Evolutionary conservation across 1,284 basidiomycete species (phyloP).

Genomic region (Sanguinoderma infundibulare): DNA sequence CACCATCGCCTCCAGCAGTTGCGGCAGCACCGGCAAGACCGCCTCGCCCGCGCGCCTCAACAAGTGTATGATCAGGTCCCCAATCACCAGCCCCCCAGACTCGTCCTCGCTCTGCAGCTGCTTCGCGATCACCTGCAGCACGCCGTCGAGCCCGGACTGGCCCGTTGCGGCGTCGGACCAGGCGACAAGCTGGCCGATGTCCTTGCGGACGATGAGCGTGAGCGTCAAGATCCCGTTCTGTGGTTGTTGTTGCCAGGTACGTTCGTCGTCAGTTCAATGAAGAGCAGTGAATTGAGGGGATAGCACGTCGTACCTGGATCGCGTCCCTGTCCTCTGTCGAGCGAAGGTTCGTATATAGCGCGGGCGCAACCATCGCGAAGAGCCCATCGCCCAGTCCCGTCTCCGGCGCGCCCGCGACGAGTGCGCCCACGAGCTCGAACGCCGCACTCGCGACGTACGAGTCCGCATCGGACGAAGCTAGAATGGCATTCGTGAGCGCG

Average conservation of each 20-base stretch:
- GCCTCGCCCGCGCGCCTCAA: slow-evolving; percentile 81
- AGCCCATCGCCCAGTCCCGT: slow-evolving; percentile 77
- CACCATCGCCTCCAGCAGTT: slow-evolving; percentile 85
- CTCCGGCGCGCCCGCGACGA: slow-evolving; percentile 69
- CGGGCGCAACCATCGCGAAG: slow-evolving; percentile 74
- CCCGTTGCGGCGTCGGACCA: slow-evolving; percentile 72
- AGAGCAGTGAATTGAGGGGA: background rate
- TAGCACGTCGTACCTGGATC: slow-evolving; percentile 62
- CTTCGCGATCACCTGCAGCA: slow-evolving; percentile 77
- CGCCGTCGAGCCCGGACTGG: slow-evolving; percentile 74
- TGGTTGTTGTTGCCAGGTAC: background rate
- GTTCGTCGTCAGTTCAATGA: background rate
- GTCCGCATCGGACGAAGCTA: slow-evolving; percentile 60
- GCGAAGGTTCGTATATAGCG: slow-evolving; percentile 71
- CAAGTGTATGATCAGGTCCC: slow-evolving; percentile 93
- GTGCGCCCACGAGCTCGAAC: slow-evolving; percentile 78
- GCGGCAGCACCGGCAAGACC: slow-evolving; percentile 83
- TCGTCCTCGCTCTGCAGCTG: slow-evolving; percentile 81
- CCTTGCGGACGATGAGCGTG: slow-evolving; percentile 87
- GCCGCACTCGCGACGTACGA: slow-evolving; percentile 78
- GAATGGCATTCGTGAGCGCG: slow-evolving; percentile 68
- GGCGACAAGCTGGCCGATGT: slow-evolving; percentile 76
- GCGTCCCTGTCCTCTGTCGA: slow-evolving; percentile 83
- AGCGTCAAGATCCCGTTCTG: slow-evolving; percentile 86
- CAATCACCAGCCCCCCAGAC: slow-evolving; percentile 90